Base-by-base conservation (phyloP, 2,329 filamentous ascomycete species). In the Lachnellula occidentalis region DNA sequence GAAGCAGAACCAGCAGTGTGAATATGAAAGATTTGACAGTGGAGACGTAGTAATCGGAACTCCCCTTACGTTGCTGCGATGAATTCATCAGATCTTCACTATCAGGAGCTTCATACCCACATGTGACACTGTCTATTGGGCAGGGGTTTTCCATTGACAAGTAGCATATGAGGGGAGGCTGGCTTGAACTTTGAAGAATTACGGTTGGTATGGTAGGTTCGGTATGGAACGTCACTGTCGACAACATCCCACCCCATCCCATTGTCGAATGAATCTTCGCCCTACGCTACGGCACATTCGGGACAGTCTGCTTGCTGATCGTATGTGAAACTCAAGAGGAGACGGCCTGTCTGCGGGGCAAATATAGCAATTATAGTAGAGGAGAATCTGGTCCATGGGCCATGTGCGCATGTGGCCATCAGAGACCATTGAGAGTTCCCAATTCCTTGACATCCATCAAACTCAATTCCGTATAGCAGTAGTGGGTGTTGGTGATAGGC, bases 161-260 rank as follows among this genome's bases (percentile, higher is more conserved):
- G 27, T 31, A 31, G 27, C 27, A 31, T 31, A 31, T 8, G 27
- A 31, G 9, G 27, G 27, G 27, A 31, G 27, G 27, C 46, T 22
- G 24, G 34, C 17, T 41, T 22, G 15, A 36, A 17, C 37, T 11
- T n/a, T 34, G 22, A 49, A 19, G 14, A 12, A 21, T 17, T n/a
- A 41, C 22, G 15, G 34, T 21, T n/a, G 36, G 48, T 12, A 15
- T 17, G 48, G 12, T 19, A 24, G 50, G 45, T 41, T 9, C 37
- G 31, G 36, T 42, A 57, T 57, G 55, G 55, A 57, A 57, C 55
- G 55, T 57, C 55, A 57, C 55, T 36, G 31, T 41, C 37, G 31
- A 27, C 39, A n/a, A 19, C 4, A 14, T 34, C 39, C 50, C n/a
- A n/a, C n/a, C n/a, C n/a, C n/a, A n/a, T n/a, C n/a, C 54, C 50